A percentile compares a stretch with the other conserved stretches of the same genome.
phyloP scores from a whole-genome alignment of 306 rosid species.

The Prosopis cineraria region DNA sequence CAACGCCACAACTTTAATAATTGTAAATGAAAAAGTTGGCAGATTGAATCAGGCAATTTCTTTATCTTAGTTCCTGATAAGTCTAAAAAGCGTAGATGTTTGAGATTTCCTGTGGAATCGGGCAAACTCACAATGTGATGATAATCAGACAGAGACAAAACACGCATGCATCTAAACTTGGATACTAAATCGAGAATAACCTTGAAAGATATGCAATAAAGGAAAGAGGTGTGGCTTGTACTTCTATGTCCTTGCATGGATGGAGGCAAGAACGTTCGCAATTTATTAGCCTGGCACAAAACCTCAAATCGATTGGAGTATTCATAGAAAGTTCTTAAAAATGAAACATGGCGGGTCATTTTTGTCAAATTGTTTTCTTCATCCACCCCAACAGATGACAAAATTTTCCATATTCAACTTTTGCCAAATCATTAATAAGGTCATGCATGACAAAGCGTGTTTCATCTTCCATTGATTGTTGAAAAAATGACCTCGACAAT shows the following conservation, averaged over 20 bases:
- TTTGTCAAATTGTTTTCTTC: background rate
- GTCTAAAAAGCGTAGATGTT: background rate
- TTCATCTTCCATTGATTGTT: too few relatives aligned
- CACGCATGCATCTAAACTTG: background rate
- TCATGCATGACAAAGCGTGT: slow-evolving; percentile 39
- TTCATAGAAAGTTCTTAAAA: background rate
- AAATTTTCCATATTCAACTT: background rate
- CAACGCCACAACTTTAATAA: background rate
- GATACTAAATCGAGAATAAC: background rate
- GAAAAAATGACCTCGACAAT: too few relatives aligned
- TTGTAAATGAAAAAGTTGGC: background rate
- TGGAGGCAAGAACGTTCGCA: background rate
- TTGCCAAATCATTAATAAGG: slow-evolving; percentile 40
- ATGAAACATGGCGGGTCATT: slow-evolving; percentile 28
- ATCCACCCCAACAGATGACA: background rate
- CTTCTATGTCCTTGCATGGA: background rate
- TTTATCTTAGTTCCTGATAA: background rate
- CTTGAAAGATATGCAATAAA: background rate
- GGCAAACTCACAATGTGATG: background rate
- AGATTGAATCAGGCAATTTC: background rate
- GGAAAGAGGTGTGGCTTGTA: too few relatives aligned
- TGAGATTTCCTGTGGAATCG: slow-evolving; percentile 1
- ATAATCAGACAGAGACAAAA: background rate
- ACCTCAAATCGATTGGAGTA: background rate
- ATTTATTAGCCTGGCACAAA: background rate